Evolutionary conservation across 2,329 filamentous ascomycete species (phyloP).

Genomic region (Pezicula radicicola): DNA sequence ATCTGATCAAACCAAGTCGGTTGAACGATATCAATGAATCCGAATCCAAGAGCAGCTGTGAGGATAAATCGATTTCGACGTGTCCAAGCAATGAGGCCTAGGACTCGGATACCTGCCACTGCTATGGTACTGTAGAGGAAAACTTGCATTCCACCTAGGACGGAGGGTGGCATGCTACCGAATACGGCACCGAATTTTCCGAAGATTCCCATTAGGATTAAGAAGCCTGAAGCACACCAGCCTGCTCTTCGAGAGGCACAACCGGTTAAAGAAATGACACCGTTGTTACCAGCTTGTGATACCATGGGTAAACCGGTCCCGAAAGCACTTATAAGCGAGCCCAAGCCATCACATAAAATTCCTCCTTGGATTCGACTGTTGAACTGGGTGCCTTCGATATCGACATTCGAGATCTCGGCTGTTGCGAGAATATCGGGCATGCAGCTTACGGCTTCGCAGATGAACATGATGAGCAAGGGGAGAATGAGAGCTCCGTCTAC

Average conservation of each 20-base stretch:
- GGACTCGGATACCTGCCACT: conserved; percentile 64
- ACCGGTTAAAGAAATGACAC: conserved; percentile 64
- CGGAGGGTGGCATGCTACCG: conserved; percentile 57
- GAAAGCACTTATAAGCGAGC: conserved; percentile 58
- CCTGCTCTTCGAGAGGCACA: conserved; percentile 68
- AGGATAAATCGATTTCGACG: conserved; percentile 65
- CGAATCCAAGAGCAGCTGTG: conserved; percentile 57
- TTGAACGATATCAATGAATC: conserved; percentile 46
- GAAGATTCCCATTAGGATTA: conserved; percentile 68
- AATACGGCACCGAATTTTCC: conserved; percentile 68
- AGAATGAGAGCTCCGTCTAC: conserved; percentile 66
- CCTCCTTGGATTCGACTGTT: conserved; percentile 69
- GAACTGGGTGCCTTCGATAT: conserved; percentile 62
- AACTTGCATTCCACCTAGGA: conserved; percentile 49
- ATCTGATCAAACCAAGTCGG: conserved; percentile 35
- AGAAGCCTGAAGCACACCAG: conserved; percentile 62
- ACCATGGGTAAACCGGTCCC: conserved; percentile 68
- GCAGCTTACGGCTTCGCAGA: conserved; percentile 65
- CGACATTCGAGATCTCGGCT: conserved; percentile 31
- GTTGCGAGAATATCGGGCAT: conserved; percentile 62
- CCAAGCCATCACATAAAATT: conserved; percentile 64
- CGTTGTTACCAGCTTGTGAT: conserved; percentile 68
- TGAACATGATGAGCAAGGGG: conserved; percentile 60
- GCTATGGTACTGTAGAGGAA: conserved; percentile 67
- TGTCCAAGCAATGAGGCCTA: conserved; percentile 59